Evolutionary conservation across 2,329 filamentous ascomycete genomes (phyloP).

Genomic region (Colletotrichum eleusines): DNA sequence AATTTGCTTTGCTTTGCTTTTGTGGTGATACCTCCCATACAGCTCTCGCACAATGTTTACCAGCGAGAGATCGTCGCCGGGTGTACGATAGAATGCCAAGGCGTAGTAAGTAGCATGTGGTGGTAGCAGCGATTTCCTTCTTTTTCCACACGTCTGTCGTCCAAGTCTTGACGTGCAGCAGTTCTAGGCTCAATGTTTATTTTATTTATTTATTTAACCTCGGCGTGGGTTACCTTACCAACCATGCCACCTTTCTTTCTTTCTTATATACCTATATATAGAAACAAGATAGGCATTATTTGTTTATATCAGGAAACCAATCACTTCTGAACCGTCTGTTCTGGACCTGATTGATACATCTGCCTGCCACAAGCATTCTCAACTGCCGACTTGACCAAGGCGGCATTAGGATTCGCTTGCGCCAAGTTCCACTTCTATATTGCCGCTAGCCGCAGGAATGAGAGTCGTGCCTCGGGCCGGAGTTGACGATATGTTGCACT

Average conservation of each 20-base stretch:
- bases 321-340: not conserved
- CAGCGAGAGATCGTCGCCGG: not conserved
- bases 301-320: not conserved
- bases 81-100: conserved; percentile 36
- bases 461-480: not conserved
- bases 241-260: not conserved
- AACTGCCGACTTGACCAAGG: too few species aligned
- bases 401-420: not conserved
- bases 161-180: not conserved
- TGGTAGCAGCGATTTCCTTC: conserved; percentile 15
- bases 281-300: too few species aligned
- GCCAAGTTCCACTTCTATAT: not conserved
- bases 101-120: conserved; percentile 22
- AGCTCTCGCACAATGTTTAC: not conserved
- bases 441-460: not conserved
- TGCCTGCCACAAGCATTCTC: too few species aligned
- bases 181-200: not conserved
- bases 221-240: not conserved
- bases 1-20: conserved; percentile 12
- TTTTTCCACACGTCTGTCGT: not conserved
- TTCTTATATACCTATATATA: too few species aligned
- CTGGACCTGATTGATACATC: not conserved
- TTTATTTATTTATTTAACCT: too few species aligned
- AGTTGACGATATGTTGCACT: too few species aligned
- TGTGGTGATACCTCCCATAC: conserved; percentile 32